Evolutionary conservation across 257 asterid species (phyloP).

Genomic region (Nyctanthes arbortristis): DNA sequence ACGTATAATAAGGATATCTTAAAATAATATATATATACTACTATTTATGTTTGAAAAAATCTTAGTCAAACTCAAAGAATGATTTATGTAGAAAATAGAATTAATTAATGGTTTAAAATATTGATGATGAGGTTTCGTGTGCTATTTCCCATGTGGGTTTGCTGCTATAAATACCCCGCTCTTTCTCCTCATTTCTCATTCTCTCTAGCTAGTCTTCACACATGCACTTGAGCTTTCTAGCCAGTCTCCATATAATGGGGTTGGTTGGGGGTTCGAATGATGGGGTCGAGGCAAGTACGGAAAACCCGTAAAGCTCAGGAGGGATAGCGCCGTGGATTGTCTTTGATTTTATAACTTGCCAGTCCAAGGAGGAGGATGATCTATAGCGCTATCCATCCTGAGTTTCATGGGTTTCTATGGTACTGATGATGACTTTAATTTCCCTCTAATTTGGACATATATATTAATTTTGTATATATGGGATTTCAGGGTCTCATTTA

Average conservation of each 20-base stretch:
- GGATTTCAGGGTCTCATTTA: neutral
- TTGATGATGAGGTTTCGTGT: conserved; percentile 30
- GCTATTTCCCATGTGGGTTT: conserved; percentile 41
- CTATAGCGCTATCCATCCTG: conserved; percentile 80
- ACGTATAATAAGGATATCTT: too few species aligned
- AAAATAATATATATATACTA: too few species aligned
- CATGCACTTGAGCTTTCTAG: neutral
- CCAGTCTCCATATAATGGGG: conserved; percentile 10
- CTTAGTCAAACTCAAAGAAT: too few species aligned
- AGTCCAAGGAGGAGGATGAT: conserved; percentile 2
- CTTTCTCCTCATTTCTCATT: conserved; percentile 20
- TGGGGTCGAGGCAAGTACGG: conserved; percentile 30
- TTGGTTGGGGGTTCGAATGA: neutral
- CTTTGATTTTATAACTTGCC: neutral
- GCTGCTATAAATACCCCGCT: conserved; percentile 51
- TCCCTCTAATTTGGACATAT: neutral
- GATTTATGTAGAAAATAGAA: neutral
- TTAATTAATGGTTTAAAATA: neutral
- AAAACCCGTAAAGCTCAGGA: conserved; percentile 71
- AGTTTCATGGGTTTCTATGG: conserved; percentile 52
- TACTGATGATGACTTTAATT: neutral
- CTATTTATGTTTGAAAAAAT: too few species aligned
- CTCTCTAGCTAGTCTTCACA: conserved; percentile 13
- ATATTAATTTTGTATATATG: neutral
- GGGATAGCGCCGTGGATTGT: conserved; percentile 63